Percentiles rank a stretch among this genome's conserved stretches.
phyloP scores from a whole-genome alignment of 345 rosid genomes.

The Euphorbia peplus region DNA sequence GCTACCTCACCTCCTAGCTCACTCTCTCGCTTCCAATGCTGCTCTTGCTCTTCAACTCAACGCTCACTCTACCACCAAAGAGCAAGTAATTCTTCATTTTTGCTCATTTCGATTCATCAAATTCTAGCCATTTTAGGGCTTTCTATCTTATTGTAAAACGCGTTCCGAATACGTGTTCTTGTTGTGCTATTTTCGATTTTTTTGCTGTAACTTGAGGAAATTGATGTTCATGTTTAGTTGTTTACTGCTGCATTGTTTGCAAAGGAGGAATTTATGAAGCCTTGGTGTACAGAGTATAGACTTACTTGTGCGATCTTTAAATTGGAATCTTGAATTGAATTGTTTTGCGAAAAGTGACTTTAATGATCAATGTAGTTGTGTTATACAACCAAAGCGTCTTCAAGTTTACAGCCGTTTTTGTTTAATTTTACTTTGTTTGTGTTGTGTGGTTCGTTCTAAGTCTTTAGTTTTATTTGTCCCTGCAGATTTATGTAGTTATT shows the following conservation, averaged over 20 bases:
- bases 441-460: too few relatives aligned
- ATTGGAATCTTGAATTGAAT: neutral
- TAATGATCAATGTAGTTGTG: neutral
- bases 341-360: neutral
- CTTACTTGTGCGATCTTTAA: neutral
- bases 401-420: too few relatives aligned
- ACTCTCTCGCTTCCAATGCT: conserved; percentile 86
- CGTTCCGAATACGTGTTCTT: too few relatives aligned
- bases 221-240: too few relatives aligned
- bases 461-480: too few relatives aligned
- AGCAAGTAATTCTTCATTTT: conserved; percentile 48
- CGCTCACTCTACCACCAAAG: conserved; percentile 89
- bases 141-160: too few relatives aligned
- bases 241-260: neutral
- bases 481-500: too few relatives aligned
- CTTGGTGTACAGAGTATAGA: neutral
- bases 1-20: conserved; percentile 87
- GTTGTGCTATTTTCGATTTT: neutral
- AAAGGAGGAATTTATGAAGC: neutral
- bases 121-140: neutral
- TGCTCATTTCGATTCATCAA: neutral
- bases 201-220: neutral
- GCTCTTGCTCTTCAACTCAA: conserved; percentile 89
- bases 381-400: too few relatives aligned
- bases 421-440: too few relatives aligned